Evolutionary conservation across 176 grass and related monocot genomes (phyloP), one percentile per base, ranked within the genome.

Genomic region (Ensete ventricosum): DNA sequence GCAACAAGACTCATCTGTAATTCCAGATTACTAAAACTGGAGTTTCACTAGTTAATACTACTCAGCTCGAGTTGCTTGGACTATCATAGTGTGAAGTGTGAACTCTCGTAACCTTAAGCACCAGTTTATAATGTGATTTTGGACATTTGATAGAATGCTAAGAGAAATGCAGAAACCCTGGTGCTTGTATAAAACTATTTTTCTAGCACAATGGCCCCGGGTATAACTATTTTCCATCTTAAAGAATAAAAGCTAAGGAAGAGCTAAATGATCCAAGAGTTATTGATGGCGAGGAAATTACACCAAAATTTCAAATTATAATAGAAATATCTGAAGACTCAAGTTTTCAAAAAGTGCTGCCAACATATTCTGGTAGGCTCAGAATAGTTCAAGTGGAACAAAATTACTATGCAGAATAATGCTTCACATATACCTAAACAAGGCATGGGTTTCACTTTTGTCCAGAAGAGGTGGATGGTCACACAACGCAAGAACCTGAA

Each of bases 401-500:
- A 71, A 3, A 78, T 23, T 11, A 10, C 11, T 48, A 21, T 76
- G 68, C 48, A 43, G 14, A 6, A 55, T 64, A 62, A 73, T 17
- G 55, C 55, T 13, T 10, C 12, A 73, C 60, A 80, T 83, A 77
- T 80, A 97, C 90, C 94, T 93, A 81, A 97, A 97, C 69, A 97
- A 80, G 70, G 75, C 76, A 53, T 77, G 79, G n/a, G 82, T 89
- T 83, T 97, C 90, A 68, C 77, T 77, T 73, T 81, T 90, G 63
- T 86, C 83, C 80, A 97, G 84, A 76, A 97, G 85, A 53, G 51
- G 73, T 51, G 90, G 94, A 83, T 97, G 75, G 77, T 97, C 94
- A 84, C 82, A 97, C 69, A 97, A 77, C 8, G 90, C 90, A 88
- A 97, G 88, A 79, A 97, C 88, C 94, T 97, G 85, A 22, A 81